These are phyloP conservation scores for Penicillium desertorum DNA, from an alignment of 495 filamentous ascomycete species.

Conservation along the genomic window DNA sequence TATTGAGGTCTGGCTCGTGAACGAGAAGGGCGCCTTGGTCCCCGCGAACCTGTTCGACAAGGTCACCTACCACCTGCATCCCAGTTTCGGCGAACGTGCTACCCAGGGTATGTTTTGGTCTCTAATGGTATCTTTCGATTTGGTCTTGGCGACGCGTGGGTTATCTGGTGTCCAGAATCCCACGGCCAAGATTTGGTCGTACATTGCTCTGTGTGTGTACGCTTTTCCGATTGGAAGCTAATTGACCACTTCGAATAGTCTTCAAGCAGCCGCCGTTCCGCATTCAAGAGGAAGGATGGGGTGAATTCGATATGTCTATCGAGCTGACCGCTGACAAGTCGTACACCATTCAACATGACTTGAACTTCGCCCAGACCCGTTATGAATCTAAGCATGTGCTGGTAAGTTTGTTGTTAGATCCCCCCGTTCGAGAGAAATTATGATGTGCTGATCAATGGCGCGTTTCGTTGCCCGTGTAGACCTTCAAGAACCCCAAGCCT, in stretches of 20 bases:
- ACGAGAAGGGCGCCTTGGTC: slow-evolving; percentile 62
- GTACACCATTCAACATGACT: slow-evolving; percentile 75
- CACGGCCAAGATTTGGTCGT: not conserved
- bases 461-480: slow-evolving; percentile 37
- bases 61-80: slow-evolving; percentile 87
- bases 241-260: slow-evolving; percentile 44
- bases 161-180: not conserved
- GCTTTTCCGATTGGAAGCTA: not conserved
- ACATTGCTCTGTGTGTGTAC: not conserved
- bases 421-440: not conserved
- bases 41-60: slow-evolving; percentile 86
- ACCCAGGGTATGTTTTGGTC: slow-evolving; percentile 66
- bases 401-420: slow-evolving; percentile 45
- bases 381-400: slow-evolving; percentile 85
- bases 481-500: slow-evolving; percentile 89
- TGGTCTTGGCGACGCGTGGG: not conserved
- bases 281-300: slow-evolving; percentile 94
- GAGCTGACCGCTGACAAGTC: slow-evolving; percentile 80
- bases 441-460: not conserved
- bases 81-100: slow-evolving; percentile 77
- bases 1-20: slow-evolving; percentile 60
- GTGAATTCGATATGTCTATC: slow-evolving; percentile 96
- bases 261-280: slow-evolving; percentile 83
- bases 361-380: slow-evolving; percentile 79
- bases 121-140: not conserved